Evolutionary conservation across 169 alveolate genomes (phyloP).

Genomic region (Eimeria falciformis): DNA sequence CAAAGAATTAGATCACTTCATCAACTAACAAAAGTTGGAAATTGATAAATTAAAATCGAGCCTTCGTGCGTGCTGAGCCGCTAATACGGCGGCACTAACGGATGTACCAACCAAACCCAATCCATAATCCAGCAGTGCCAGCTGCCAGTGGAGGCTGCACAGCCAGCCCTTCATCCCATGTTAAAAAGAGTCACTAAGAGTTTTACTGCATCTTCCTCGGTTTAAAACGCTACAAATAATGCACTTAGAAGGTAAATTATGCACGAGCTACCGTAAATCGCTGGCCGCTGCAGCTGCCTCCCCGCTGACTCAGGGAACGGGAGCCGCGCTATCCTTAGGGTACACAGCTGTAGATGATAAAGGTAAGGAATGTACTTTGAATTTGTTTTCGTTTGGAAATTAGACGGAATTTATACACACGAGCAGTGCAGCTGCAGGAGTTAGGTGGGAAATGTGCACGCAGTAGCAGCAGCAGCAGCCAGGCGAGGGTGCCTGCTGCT

Average conservation of each 20-base stretch:
- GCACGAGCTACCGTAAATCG: neutral
- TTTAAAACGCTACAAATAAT: neutral
- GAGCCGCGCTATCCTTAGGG: slow-evolving; percentile 23
- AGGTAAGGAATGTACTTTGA: neutral
- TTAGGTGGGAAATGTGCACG: slow-evolving; percentile 21
- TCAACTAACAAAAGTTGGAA: too few relatives aligned
- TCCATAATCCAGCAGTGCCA: too few relatives aligned
- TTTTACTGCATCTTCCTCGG: too few relatives aligned
- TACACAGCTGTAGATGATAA: neutral
- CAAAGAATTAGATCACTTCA: too few relatives aligned
- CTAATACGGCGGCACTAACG: too few relatives aligned
- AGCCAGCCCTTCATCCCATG: too few relatives aligned
- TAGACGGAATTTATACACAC: neutral
- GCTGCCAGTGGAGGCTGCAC: too few relatives aligned
- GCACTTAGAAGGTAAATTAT: neutral
- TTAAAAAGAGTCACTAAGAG: too few relatives aligned
- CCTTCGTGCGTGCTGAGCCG: too few relatives aligned
- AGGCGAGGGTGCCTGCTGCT: slow-evolving; percentile 73
- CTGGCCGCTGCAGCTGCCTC: neutral
- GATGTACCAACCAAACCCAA: too few relatives aligned
- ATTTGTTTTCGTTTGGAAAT: neutral
- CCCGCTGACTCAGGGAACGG: slow-evolving; percentile 24
- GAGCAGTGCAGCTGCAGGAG: slow-evolving; percentile 15
- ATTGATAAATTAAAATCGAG: too few relatives aligned
- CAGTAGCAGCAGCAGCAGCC: slow-evolving; percentile 72